phyloP scores from a whole-genome alignment of 2,329 filamentous ascomycete species.

The Phialophora macrospora region DNA sequence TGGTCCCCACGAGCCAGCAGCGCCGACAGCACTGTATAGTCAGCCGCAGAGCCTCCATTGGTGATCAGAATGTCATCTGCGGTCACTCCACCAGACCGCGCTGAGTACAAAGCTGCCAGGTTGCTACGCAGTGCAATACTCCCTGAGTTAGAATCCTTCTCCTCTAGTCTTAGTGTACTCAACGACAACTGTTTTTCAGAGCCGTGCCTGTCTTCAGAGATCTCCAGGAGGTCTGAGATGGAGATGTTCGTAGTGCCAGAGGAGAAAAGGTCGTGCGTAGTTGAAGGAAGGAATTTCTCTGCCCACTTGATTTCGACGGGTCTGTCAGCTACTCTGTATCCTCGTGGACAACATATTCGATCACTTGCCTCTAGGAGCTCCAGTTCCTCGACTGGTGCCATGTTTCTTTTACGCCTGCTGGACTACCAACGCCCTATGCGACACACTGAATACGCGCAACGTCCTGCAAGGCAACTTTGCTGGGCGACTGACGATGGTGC shows the following conservation, averaged over 20 bases:
- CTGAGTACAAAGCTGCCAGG: constrained; percentile 45
- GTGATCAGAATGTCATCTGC: constrained; percentile 74
- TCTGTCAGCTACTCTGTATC: not conserved
- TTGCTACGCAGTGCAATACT: constrained; percentile 40
- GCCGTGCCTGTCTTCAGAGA: constrained; percentile 56
- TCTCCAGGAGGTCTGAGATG: constrained; percentile 65
- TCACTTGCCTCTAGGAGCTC: constrained; percentile 22
- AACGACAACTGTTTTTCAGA: constrained; percentile 31
- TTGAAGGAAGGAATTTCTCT: constrained; percentile 58
- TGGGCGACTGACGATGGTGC: constrained; percentile 13
- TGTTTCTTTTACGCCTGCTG: not conserved
- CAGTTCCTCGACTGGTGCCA: constrained; percentile 1
- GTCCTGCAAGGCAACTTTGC: not conserved
- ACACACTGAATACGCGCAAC: not conserved
- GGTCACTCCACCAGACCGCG: constrained; percentile 57
- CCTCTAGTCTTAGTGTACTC: constrained; percentile 37
- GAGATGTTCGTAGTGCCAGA: constrained; percentile 79
- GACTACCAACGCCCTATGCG: not conserved
- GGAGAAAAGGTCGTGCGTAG: constrained; percentile 73
- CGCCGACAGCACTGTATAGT: constrained; percentile 77
- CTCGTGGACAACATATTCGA: not conserved
- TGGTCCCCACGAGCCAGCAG: constrained; percentile 76
- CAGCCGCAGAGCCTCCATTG: constrained; percentile 81
- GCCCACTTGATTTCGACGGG: constrained; percentile 57
- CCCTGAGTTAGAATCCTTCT: constrained; percentile 42